Evolutionary conservation across 345 rosid species (phyloP).

Genomic region (Melaleuca alternifolia): DNA sequence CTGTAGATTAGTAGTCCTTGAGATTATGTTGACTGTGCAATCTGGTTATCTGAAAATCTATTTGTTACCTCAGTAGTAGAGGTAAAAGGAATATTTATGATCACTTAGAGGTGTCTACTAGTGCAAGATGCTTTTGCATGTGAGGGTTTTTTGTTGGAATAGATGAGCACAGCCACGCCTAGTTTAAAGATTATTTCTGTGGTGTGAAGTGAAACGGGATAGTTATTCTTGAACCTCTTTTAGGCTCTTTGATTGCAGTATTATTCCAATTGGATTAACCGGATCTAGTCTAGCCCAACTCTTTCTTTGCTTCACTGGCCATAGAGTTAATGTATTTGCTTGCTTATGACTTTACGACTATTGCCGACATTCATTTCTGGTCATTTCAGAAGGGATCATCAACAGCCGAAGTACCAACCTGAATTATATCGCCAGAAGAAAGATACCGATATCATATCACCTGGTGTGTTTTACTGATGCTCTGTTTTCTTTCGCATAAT

Average conservation of each 20-base stretch:
- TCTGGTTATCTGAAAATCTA: background rate
- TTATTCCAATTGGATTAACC: background rate
- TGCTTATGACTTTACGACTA: conserved; percentile 7
- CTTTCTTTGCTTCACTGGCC: conserved; percentile 4
- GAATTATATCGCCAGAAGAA: conserved; percentile 56
- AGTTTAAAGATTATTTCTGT: background rate
- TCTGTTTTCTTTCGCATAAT: background rate
- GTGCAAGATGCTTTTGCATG: background rate
- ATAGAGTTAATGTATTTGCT: background rate
- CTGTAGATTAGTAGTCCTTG: background rate
- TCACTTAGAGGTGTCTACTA: background rate
- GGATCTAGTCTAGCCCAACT: background rate
- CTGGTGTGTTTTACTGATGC: conserved; percentile 20
- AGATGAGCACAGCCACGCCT: background rate
- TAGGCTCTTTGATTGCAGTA: background rate
- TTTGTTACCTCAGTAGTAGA: background rate
- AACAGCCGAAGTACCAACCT: conserved; percentile 39
- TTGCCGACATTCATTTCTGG: conserved; percentile 4
- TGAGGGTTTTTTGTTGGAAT: background rate
- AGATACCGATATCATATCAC: conserved; percentile 46
- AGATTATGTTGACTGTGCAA: background rate
- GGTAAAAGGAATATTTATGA: conserved; percentile 13
- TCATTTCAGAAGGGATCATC: conserved; percentile 40
- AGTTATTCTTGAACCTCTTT: background rate
- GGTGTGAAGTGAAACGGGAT: background rate